A percentile compares a stretch with the other conserved stretches of the same genome.
Conservation (phyloP, 2,329 filamentous ascomycete species). For the Exophiala sp. region DNA sequence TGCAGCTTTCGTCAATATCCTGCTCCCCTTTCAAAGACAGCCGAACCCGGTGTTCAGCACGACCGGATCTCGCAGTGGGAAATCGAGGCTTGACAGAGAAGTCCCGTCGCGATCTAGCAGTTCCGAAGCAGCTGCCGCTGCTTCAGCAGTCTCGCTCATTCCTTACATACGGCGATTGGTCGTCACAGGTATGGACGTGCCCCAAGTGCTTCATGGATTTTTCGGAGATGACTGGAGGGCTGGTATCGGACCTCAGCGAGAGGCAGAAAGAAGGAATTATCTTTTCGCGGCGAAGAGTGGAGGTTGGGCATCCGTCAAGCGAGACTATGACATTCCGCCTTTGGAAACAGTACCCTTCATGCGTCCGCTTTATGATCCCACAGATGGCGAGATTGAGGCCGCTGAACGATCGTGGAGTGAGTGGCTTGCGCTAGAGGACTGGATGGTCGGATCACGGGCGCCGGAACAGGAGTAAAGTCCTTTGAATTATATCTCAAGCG, state of each 20-base stretch:
- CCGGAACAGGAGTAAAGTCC: conserved; percentile 37
- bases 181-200: conserved; percentile 84
- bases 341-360: conserved; percentile 85
- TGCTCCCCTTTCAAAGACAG: conserved; percentile 75
- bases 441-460: conserved; percentile 87
- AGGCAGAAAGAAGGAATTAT: conserved; percentile 89
- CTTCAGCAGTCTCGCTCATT: conserved; percentile 62
- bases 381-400: conserved; percentile 73
- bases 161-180: conserved; percentile 89
- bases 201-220: conserved; percentile 85
- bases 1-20: conserved; percentile 87
- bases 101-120: conserved; percentile 10
- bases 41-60: conserved; percentile 47
- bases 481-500: no score
- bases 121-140: conserved; percentile 27
- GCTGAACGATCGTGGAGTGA: conserved; percentile 88
- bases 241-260: conserved; percentile 78
- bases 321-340: conserved; percentile 80
- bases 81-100: conserved; percentile 19
- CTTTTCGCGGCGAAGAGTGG: conserved; percentile 92
- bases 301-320: conserved; percentile 84
- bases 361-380: conserved; percentile 71
- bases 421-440: conserved; percentile 96
- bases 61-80: conserved; percentile 28
- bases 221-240: conserved; percentile 89